phyloP scores from a whole-genome alignment of 2,329 filamentous ascomycete species.

The Penicillium sp. region DNA sequence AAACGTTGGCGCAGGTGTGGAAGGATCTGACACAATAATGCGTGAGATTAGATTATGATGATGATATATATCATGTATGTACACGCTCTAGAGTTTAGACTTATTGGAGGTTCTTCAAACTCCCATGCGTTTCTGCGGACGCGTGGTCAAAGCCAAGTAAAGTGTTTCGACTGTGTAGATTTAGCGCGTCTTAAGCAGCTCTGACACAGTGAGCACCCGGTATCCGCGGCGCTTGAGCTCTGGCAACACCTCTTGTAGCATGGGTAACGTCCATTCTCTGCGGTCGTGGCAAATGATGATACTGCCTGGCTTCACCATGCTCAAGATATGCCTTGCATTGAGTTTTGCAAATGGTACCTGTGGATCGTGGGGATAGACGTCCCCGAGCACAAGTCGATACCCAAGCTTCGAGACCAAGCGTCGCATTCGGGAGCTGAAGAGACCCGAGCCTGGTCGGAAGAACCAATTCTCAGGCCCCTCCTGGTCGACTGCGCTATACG shows the following conservation, averaged over 20 bases:
- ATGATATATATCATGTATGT: slow-evolving; percentile 4
- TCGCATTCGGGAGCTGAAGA: slow-evolving; percentile 73
- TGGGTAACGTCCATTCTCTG: slow-evolving; percentile 76
- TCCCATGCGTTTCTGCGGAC: not conserved
- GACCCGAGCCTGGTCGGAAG: slow-evolving; percentile 80
- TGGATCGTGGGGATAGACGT: slow-evolving; percentile 88
- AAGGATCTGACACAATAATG: slow-evolving; percentile 17
- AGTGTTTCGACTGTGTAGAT: not conserved
- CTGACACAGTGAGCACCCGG: slow-evolving; percentile 66
- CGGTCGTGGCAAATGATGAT: slow-evolving; percentile 87
- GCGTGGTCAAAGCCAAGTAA: not conserved
- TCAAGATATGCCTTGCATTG: slow-evolving; percentile 77
- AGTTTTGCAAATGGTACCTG: slow-evolving; percentile 68
- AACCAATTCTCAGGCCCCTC: slow-evolving; percentile 56
- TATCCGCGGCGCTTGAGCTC: slow-evolving; percentile 70
- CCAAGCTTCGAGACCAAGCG: slow-evolving; percentile 57
- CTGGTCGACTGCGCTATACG: slow-evolving; percentile 48
- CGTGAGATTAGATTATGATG: not conserved
- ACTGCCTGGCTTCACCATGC: slow-evolving; percentile 71
- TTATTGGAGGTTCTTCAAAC: not conserved
- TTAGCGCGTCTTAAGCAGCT: slow-evolving; percentile 51
- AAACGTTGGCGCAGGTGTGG: slow-evolving; percentile 18
- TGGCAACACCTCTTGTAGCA: slow-evolving; percentile 70
- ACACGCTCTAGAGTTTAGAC: not conserved
- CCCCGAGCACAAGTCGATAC: slow-evolving; percentile 74